phyloP scores from a whole-genome alignment of 2,329 filamentous ascomycete species.

The Fusarium sulawesiense region DNA sequence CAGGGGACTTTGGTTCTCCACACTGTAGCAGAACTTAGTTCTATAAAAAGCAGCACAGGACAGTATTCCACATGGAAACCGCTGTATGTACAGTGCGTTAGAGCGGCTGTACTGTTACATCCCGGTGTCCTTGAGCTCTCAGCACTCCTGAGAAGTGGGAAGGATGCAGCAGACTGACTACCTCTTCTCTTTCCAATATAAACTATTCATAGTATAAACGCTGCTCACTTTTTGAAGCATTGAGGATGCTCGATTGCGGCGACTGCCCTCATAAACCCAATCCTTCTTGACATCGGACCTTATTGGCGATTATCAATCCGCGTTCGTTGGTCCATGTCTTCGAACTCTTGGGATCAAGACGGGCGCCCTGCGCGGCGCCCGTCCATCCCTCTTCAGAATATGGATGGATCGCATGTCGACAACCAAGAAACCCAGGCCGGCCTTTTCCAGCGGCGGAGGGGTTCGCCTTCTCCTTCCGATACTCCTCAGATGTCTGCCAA shows the following conservation, averaged over 20 bases:
- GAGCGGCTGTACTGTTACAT: constrained; percentile 23
- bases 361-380: constrained; percentile 45
- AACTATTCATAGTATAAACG: constrained; percentile 24
- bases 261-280: constrained; percentile 6
- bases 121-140: constrained; percentile 24
- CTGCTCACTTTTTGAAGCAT: constrained; percentile 15
- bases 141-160: constrained; percentile 42
- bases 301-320: constrained; percentile 34
- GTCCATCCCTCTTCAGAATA: constrained; percentile 78
- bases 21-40: constrained; percentile 40
- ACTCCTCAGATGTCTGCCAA: constrained; percentile 46
- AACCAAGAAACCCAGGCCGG: constrained; percentile 21
- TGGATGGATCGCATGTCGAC: constrained; percentile 51
- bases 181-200: constrained; percentile 25
- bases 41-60: constrained; percentile 41
- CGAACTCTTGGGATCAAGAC: constrained; percentile 44
- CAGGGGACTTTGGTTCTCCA: constrained; percentile 27
- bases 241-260: constrained; percentile 38
- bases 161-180: constrained; percentile 28
- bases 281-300: constrained; percentile 41
- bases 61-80: neutral
- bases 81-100: constrained; percentile 35
- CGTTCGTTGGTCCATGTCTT: constrained; percentile 47
- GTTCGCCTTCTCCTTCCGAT: constrained; percentile 19
- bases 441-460: constrained; percentile 18